Base-by-base conservation (phyloP, 148 eudicot genomes). In the Euryodendron excelsum region DNA sequence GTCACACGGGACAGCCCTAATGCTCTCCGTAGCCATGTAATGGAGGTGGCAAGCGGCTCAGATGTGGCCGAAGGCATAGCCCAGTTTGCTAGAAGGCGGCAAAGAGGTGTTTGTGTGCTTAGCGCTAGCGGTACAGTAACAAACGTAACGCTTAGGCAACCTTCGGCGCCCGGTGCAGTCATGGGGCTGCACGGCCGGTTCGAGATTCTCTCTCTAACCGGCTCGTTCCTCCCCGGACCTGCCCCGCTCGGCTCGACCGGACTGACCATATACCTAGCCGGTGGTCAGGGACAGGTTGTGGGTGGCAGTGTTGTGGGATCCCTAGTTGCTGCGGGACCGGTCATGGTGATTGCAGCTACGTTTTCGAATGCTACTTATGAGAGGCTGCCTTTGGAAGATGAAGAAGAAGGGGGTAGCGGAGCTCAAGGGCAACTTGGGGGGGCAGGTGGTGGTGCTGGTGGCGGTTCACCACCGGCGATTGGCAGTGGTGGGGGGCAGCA, bases 1-100 rank as follows among this genome's bases (percentile, higher is more conserved):
- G 90, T 89, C 36, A 87, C 92, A 7, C 72, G 90, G 33, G 92
- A 89, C 77, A 87, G 86, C 82, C 92, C 92, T 3, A 89, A 89
- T 83, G 90, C 92, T 1, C 92, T 89, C 28, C 71, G 89, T 0
- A 84, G 89, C 85, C 92, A 87, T 34, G 92, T 89, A 23, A 80
- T 89, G 86, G 92, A 89, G 74, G 85, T 87, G 9, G 85, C 92
- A 0, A 78, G 59, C 36, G 92, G 92, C 0, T 82, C 90, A 0
- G 92, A 89, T 39, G 78, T 89, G 31, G 85, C 85, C 6, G 92
- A 89, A 0, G 62, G 84, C 77, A 86, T 89, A 17, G 92, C 92
- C 0, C 83, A 87, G 56, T 89, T 89, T 52, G 86, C 88, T 0
- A 69, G 92, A 44, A 76, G 85, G 12, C 65, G 88, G 63, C 90